phyloP scores from a whole-genome alignment of 805 yeast species.

The Barnettozyma siamensis region DNA sequence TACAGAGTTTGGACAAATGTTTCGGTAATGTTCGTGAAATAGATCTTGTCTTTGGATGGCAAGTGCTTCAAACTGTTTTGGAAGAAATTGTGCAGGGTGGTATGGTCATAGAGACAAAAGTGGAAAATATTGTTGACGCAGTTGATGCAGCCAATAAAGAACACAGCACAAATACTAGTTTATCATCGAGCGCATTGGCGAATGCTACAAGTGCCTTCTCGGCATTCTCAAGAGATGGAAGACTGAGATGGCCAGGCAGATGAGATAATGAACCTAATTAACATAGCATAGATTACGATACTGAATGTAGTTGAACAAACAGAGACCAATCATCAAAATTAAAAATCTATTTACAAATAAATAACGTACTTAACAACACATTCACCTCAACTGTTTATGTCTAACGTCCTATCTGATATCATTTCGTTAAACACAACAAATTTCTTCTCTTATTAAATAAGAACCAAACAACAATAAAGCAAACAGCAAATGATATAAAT shows the following conservation, averaged over 20 bases:
- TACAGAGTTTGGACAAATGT: slow-evolving; percentile 88
- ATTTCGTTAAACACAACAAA: neutral
- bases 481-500: neutral
- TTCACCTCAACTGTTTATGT: no score
- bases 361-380: neutral
- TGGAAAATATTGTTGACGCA: slow-evolving; percentile 71
- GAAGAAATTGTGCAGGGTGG: slow-evolving; percentile 97
- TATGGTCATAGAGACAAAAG: slow-evolving; percentile 93
- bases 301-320: neutral
- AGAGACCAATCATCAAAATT: neutral
- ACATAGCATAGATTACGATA: neutral
- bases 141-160: slow-evolving; percentile 56
- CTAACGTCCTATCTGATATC: neutral
- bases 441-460: neutral
- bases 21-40: slow-evolving; percentile 92
- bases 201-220: slow-evolving; percentile 25
- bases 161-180: slow-evolving; percentile 11
- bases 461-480: neutral
- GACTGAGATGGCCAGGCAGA: slow-evolving; percentile 26
- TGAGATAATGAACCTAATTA: slow-evolving; percentile 3
- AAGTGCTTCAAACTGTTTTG: slow-evolving; percentile 82
- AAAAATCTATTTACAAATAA: slow-evolving; percentile 1
- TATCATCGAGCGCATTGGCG: slow-evolving; percentile 27
- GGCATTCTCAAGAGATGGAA: slow-evolving; percentile 23
- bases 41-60: slow-evolving; percentile 98